Percentiles rank a stretch among this genome's conserved stretches.
Evolutionary conservation across 768 basidiomycete genomes (phyloP).

Genomic region (Lactarius sp.): DNA sequence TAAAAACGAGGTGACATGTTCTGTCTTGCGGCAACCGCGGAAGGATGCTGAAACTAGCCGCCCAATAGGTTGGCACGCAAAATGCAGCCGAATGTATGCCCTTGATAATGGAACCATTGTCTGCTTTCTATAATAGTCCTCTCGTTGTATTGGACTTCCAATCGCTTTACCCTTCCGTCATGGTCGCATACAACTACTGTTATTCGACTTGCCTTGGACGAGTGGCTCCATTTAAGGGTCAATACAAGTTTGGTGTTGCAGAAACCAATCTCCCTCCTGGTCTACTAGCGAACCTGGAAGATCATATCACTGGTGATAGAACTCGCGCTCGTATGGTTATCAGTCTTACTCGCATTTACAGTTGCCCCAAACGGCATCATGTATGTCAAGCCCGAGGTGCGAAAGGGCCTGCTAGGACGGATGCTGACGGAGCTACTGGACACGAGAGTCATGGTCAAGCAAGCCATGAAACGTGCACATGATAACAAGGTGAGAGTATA

Average conservation of each 20-base stretch:
- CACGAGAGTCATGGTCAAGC: constrained; percentile 96
- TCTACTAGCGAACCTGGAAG: constrained; percentile 60
- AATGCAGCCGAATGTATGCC: constrained; percentile 97
- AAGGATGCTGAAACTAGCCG: constrained; percentile 2
- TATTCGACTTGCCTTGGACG: constrained; percentile 96
- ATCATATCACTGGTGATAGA: constrained; percentile 67
- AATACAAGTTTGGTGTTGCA: constrained; percentile 82
- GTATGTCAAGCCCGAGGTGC: constrained; percentile 81
- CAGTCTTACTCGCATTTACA: constrained; percentile 31
- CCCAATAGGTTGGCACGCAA: constrained; percentile 79
- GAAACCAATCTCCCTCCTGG: constrained; percentile 66
- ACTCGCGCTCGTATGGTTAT: neutral
- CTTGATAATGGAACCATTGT: constrained; percentile 90
- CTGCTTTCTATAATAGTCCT: constrained; percentile 90
- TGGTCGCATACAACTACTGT: constrained; percentile 98
- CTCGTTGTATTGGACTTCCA: constrained; percentile 95
- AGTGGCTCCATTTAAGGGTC: constrained; percentile 78
- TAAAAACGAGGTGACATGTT: constrained; percentile 58
- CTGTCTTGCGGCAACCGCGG: neutral
- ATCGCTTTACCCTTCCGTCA: constrained; percentile 92
- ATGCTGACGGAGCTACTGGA: constrained; percentile 93
- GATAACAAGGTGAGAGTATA: constrained; percentile 60
- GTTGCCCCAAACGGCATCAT: constrained; percentile 95
- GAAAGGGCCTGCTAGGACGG: constrained; percentile 79
- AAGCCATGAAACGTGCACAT: constrained; percentile 82